Base-by-base conservation (phyloP, 257 asterid species). In the Solanum verrucosum region DNA sequence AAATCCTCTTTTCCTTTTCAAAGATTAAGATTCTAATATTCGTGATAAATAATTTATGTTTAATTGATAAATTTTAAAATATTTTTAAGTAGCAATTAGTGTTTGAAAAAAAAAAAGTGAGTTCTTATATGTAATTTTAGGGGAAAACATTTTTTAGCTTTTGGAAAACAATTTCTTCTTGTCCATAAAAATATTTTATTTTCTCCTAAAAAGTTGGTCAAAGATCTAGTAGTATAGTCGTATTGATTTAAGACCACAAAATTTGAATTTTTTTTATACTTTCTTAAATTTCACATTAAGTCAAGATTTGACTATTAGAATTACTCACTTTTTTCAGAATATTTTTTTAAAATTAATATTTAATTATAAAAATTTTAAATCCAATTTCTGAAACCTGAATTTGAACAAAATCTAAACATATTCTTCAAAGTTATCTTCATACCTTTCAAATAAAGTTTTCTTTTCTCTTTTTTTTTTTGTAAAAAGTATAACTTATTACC, bases 1-100 rank as follows among this genome's bases (percentile, higher is more conserved):
- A 6, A 5, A 6, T 56, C 0, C 9, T 2, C 0, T 18, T 56
- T 56, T 56, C 0, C 0, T 7, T 56, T 56, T 3, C 0, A 18
- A 7, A 6, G 4, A 56, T 18, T 18, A 20, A 56, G 23, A 3
- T 56, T 56, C 0, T 20, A 6, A 56, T 6, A 18, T 18, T 23
- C 0, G 7, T 10, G 15, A 9, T n/a, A 63, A 63, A 0, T 10
- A 23, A 10, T 23, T 23, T 63, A 6, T 63, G 31, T 63, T 63
- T 23, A 27, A 63, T 63, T 2, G n/a, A 63, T 9, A 10, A 63
- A 10, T 4, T n/a, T n/a, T 1, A 63, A n/a, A 63, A 23, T 4
- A 10, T 9, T n/a, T 63, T 63, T 2, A 25, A 4, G 71, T 2
- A 63, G 11, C 7, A 9, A 2, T 59, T 63, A n/a, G 71, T n/a